Conservation (phyloP, 208 protist species). For the Leishmania lainsoni region DNA sequence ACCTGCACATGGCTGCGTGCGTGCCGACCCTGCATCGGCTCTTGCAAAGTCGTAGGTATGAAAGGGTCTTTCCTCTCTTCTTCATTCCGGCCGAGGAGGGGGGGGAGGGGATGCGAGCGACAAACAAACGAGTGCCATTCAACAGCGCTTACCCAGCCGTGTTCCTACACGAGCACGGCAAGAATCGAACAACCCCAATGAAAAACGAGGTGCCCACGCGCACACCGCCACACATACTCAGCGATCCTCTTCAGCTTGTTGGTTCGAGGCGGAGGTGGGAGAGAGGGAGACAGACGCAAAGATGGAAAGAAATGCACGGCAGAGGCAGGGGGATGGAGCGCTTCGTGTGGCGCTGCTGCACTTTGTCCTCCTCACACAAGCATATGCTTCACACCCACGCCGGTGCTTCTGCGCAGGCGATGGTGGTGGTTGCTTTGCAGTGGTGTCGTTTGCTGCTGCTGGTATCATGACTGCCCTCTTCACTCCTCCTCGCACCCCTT, state of each 20-base stretch:
- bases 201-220: background rate
- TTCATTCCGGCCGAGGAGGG: background rate
- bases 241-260: background rate
- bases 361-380: background rate
- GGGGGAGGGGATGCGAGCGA: background rate
- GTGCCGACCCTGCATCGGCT: background rate
- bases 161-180: background rate
- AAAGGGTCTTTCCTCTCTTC: background rate
- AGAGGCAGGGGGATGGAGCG: background rate
- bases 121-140: background rate
- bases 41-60: background rate
- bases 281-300: background rate
- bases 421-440: background rate
- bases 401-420: background rate
- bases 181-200: background rate
- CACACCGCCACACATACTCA: background rate
- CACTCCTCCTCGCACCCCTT: background rate
- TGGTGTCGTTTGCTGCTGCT: constrained; percentile 3
- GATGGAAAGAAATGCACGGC: background rate
- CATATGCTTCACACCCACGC: background rate
- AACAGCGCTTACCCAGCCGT: background rate
- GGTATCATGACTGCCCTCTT: background rate
- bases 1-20: background rate
- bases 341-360: background rate
- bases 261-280: background rate